phyloP scores from a whole-genome alignment of 2,329 filamentous ascomycete genomes.

The Beauveria caledonica region DNA sequence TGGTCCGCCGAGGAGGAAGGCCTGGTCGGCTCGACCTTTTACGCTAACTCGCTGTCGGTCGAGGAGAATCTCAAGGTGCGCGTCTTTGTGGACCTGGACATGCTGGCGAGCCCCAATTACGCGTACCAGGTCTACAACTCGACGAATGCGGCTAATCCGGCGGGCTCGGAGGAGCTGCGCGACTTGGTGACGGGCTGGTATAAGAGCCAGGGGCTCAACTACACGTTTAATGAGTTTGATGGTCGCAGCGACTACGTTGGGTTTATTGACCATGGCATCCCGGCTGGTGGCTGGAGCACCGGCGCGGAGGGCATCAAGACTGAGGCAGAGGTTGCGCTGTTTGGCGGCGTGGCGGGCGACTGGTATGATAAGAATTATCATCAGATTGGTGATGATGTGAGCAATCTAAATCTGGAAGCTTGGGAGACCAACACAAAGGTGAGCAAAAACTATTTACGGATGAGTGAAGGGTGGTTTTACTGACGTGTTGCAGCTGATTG shows the following conservation, averaged over 20 bases:
- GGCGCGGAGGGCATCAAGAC: constrained; percentile 74
- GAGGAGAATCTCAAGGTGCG: constrained; percentile 56
- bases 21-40: constrained; percentile 55
- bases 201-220: constrained; percentile 50
- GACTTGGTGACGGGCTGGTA: constrained; percentile 63
- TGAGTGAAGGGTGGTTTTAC: background rate
- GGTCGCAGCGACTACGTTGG: constrained; percentile 73
- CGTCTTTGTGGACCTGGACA: constrained; percentile 63
- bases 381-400: constrained; percentile 51
- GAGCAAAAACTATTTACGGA: constrained; percentile 15
- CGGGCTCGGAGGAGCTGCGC: constrained; percentile 61
- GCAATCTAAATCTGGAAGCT: constrained; percentile 50
- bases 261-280: constrained; percentile 66
- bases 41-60: constrained; percentile 44
- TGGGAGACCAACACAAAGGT: constrained; percentile 56
- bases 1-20: constrained; percentile 62
- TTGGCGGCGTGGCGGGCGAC: constrained; percentile 60
- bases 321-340: constrained; percentile 52
- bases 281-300: constrained; percentile 67
- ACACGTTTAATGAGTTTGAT: constrained; percentile 66
- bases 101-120: constrained; percentile 59
- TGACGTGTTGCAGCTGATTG: constrained; percentile 43
- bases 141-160: constrained; percentile 61
- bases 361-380: constrained; percentile 55
- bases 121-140: constrained; percentile 64